phyloP scores from a whole-genome alignment of 2,329 filamentous ascomycete species.

The Phyllosticta capitalensis region DNA sequence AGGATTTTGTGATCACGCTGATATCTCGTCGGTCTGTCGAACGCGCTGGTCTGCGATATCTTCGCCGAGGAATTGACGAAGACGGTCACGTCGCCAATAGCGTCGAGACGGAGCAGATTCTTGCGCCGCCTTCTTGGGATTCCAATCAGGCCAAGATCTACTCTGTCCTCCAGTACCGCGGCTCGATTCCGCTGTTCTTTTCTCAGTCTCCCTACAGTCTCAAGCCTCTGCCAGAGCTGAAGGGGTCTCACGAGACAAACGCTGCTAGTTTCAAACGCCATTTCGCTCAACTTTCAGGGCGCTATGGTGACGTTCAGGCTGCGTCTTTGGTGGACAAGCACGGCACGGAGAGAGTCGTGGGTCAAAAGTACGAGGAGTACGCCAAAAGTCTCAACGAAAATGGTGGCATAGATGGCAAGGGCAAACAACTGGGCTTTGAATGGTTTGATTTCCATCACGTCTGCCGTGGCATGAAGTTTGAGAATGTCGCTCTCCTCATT shows the following conservation, averaged over 20 bases:
- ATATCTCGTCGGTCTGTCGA: constrained; percentile 84
- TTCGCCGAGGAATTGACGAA: constrained; percentile 84
- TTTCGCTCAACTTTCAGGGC: constrained; percentile 57
- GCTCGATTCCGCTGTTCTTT: constrained; percentile 91
- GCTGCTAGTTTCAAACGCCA: constrained; percentile 69
- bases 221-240: constrained; percentile 73
- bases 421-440: constrained; percentile 57
- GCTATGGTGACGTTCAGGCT: constrained; percentile 69
- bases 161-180: constrained; percentile 79
- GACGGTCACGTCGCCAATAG: constrained; percentile 80
- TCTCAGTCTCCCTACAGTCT: constrained; percentile 90
- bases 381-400: constrained; percentile 56
- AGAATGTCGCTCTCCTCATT: constrained; percentile 78
- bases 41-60: constrained; percentile 78
- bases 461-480: constrained; percentile 94
- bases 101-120: constrained; percentile 91
- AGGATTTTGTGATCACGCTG: constrained; percentile 68
- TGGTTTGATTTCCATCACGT: constrained; percentile 97
- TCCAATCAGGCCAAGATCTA: constrained; percentile 50
- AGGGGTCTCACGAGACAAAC: constrained; percentile 73
- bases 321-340: constrained; percentile 85
- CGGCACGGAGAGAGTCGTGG: constrained; percentile 70
- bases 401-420: constrained; percentile 40
- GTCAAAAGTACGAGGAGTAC: constrained; percentile 64
- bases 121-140: constrained; percentile 63